Base-by-base conservation (phyloP, 768 basidiomycete species). In the Boletales sp. region DNA sequence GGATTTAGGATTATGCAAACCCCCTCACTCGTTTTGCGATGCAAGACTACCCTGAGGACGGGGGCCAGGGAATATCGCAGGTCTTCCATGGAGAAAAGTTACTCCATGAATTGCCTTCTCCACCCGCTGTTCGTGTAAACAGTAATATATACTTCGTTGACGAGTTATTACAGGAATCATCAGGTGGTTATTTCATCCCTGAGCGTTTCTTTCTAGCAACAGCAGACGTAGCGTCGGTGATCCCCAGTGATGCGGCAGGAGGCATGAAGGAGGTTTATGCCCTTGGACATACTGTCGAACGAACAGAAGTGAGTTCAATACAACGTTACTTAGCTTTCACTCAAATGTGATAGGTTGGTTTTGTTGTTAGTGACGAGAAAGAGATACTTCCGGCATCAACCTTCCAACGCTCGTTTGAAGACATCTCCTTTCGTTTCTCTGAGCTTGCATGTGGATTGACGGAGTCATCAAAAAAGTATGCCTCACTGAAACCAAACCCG, bases 41-140 rank as follows among this genome's bases (percentile, higher is more conserved):
- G 56, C 41, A 41, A 38, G 56, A 58, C 8, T 58, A 43, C 27
- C 56, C 43, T 0, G 48, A 52, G 9, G 54, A 55, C 9, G 13
- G 27, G 4, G 34, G 45, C 2, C 1, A 7, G 8, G 17, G 35
- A n/a, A 57, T 66, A 40, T 58, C 52, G 0, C 53, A 69, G 45
- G 58, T 61, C 1, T 61, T 54, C 39, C 55, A 68, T 45, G 63
- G 56, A 1, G 29, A 51, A 3, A 69, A 69, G 32, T 62, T 65
- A 65, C 53, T 66, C 2, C 35, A 10, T 3, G 44, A 38, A 12
- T 4, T 27, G 5, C 44, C 35, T 4, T 36, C 44, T 5, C 36
- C 44, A 24, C 44, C 44, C 11, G 21, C 44, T 8, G 44, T 18
- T 24, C 21, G 35, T 14, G 44, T 38, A 15, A 5, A n/a, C 1